phyloP scores from a whole-genome alignment of 768 basidiomycete species.

The Trametes maxima region DNA sequence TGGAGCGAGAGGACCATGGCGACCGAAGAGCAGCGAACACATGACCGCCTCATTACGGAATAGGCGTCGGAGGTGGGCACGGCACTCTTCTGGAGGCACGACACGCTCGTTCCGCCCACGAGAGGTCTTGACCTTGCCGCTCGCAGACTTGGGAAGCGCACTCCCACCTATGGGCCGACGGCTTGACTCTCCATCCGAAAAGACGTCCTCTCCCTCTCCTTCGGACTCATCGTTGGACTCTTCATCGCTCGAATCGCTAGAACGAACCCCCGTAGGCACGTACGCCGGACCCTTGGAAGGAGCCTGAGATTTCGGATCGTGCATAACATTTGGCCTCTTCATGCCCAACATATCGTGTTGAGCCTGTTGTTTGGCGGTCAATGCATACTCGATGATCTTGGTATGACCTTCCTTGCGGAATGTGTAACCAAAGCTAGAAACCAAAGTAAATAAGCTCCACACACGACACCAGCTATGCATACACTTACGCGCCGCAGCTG shows the following conservation, averaged over 20 bases:
- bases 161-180: conserved; percentile 21
- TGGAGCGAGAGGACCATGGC: conserved; percentile 83
- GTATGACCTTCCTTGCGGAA: conserved; percentile 93
- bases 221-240: conserved; percentile 55
- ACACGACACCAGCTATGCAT: background rate
- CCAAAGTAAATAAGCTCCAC: conserved; percentile 13
- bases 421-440: conserved; percentile 70
- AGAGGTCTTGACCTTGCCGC: conserved; percentile 72
- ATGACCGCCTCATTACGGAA: conserved; percentile 83
- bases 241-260: conserved; percentile 46
- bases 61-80: conserved; percentile 87
- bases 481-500: conserved; percentile 72
- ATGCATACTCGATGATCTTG: conserved; percentile 93
- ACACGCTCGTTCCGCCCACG: conserved; percentile 91
- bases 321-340: conserved; percentile 78
- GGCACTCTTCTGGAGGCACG: conserved; percentile 88
- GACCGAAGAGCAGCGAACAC: conserved; percentile 87
- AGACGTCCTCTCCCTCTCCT: conserved; percentile 48
- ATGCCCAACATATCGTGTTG: conserved; percentile 52
- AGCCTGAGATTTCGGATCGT: conserved; percentile 37
- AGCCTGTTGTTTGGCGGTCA: conserved; percentile 76
- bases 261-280: background rate
- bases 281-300: background rate
- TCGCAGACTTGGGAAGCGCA: conserved; percentile 67
- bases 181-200: conserved; percentile 49